Conservation (phyloP, 192 early-diverging fungal species). For the Podila verticillata region DNA sequence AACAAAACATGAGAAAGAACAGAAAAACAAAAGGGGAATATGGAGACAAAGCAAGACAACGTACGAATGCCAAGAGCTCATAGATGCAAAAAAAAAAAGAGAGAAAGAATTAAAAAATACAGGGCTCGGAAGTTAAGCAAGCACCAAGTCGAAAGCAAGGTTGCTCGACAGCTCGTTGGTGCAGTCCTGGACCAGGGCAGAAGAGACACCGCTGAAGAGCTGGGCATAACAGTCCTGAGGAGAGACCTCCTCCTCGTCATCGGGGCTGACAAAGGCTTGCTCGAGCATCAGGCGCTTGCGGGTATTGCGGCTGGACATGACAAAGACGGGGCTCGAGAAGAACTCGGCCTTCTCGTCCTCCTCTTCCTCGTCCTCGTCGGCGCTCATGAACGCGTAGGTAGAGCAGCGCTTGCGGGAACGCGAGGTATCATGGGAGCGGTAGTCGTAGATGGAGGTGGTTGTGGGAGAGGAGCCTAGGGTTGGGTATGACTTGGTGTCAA, state of each 20-base stretch:
- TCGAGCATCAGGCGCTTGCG: constrained; percentile 51
- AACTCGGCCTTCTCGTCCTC: constrained; percentile 9
- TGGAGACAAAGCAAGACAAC: background rate
- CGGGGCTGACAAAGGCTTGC: constrained; percentile 44
- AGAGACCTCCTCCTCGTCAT: constrained; percentile 24
- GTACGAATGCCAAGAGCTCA: background rate
- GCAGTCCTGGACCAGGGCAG: constrained; percentile 6
- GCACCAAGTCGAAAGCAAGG: constrained; percentile 40
- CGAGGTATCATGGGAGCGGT: background rate
- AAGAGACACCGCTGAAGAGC: constrained; percentile 32
- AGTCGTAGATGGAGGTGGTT: background rate
- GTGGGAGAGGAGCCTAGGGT: constrained; percentile 1
- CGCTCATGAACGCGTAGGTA: constrained; percentile 33
- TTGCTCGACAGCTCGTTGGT: constrained; percentile 24
- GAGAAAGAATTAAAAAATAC: background rate
- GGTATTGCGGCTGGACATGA: constrained; percentile 47
- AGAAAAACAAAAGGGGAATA: background rate
- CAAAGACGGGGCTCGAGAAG: constrained; percentile 29
- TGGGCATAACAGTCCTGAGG: constrained; percentile 28
- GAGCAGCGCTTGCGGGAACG: constrained; percentile 27
- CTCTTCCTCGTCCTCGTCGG: constrained; percentile 26
- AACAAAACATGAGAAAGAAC: background rate
- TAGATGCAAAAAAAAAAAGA: constrained; percentile 4
- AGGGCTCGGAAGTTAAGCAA: constrained; percentile 9
- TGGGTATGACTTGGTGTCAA: constrained; percentile 14